Evolutionary conservation across 1,284 basidiomycete genomes (phyloP), one percentile per base, ranked within the genome.

Genomic region (Pterulicium gracile): DNA sequence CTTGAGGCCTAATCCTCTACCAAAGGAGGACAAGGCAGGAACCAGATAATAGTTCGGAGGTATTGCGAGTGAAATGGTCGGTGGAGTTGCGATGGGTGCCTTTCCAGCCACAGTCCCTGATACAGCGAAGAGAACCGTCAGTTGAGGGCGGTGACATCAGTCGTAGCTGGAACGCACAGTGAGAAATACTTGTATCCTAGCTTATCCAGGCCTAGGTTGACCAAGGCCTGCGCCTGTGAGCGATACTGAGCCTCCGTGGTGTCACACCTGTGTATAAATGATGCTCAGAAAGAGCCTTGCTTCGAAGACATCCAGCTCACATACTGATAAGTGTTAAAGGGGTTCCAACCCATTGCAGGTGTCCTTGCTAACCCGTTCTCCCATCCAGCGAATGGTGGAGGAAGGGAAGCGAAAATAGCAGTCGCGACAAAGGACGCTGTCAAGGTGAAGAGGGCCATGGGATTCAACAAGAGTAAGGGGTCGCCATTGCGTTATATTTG

Each of bases 301-400:
- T 15, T 15, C 15, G 18, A 24, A 47, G 18, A 41, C 5, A 43
- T 18, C 15, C 22, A 12, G 10, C 12, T 19, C 34, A 59, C 68
- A 48, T 47, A 71, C 69, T 49, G 51, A 49, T 67, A 72, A 3
- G 64, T 65, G 45, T 71, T 71, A 50, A 70, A 72, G 3, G 70
- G 63, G 46, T 72, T 72, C 66, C 68, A 72, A 13, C 70, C 70
- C 67, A 72, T 70, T 1, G 68, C 59, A 15, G 70, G 70, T 4
- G 64, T 70, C 15, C 48, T 52, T 7, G 63, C 65, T 10, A 69
- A 52, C 10, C 66, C 67, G 59, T 72, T 69, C 24, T 67, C 49
- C n/a, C 70, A 35, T 60, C 62, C 36, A 54, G 21, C 21, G 20
- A 34, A 34, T 27, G 4, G 20, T 10, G 22, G 49, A 44, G 19